Conservation (phyloP, 495 filamentous ascomycete species). For the Aspergillus egyptiacus region DNA sequence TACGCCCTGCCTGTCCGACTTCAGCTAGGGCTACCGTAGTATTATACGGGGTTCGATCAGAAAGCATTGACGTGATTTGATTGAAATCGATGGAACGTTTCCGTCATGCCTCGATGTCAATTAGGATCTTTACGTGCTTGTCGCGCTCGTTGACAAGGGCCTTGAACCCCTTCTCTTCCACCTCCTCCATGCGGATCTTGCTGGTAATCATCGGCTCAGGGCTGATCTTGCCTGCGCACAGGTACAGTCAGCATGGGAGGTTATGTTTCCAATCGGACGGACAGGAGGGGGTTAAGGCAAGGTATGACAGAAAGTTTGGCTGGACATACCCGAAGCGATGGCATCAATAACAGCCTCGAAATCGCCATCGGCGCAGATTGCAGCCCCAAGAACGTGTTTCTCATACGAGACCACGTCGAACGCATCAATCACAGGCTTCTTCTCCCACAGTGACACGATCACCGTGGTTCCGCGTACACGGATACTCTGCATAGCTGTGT, state of each 20-base stretch:
- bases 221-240: constrained; percentile 19
- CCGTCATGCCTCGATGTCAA: constrained; percentile 9
- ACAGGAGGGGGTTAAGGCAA: background rate
- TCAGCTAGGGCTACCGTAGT: no score
- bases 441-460: constrained; percentile 26
- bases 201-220: constrained; percentile 50
- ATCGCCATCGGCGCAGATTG: constrained; percentile 43
- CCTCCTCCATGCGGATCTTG: constrained; percentile 45
- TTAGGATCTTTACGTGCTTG: constrained; percentile 50
- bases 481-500: constrained; percentile 21
- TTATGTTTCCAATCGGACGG: background rate
- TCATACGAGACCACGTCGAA: constrained; percentile 21
- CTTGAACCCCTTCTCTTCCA: constrained; percentile 50
- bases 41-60: no score
- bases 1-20: no score
- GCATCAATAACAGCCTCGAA: constrained; percentile 53
- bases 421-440: constrained; percentile 22
- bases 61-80: no score
- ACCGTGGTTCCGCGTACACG: constrained; percentile 21
- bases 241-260: constrained; percentile 1
- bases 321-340: constrained; percentile 38
- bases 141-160: constrained; percentile 49
- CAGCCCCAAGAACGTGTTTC: constrained; percentile 24
- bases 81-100: no score
- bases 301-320: no score